A percentile compares a stretch with the other conserved stretches of the same genome.
Evolutionary conservation across 495 filamentous ascomycete species (phyloP).

Genomic region (Penicillium ucsense): DNA sequence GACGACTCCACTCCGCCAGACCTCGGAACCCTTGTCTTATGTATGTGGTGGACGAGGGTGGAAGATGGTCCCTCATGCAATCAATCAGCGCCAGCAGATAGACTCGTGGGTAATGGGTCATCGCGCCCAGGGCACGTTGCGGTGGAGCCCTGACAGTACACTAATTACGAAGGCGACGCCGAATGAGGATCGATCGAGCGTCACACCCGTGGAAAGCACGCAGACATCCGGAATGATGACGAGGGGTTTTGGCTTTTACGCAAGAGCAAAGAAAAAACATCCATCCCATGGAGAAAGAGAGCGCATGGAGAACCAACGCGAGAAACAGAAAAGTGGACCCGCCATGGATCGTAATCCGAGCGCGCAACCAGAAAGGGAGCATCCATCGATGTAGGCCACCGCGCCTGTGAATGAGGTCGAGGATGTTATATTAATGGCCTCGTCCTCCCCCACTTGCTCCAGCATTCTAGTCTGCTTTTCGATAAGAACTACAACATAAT

Average conservation of each 20-base stretch:
- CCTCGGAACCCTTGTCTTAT: neutral
- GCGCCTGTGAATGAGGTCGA: neutral
- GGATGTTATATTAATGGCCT: slow-evolving; percentile 19
- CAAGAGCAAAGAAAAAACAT: too few relatives aligned
- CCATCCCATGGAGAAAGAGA: too few relatives aligned
- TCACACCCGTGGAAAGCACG: neutral
- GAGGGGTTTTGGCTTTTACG: neutral
- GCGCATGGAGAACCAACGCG: neutral
- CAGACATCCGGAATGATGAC: slow-evolving; percentile 4
- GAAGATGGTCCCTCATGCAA: neutral
- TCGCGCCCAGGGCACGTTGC: slow-evolving; percentile 7
- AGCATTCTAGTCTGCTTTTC: slow-evolving; percentile 1
- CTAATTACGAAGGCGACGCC: neutral
- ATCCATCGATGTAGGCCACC: neutral
- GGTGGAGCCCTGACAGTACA: slow-evolving; percentile 3
- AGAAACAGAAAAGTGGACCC: slow-evolving; percentile 5
- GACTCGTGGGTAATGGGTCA: slow-evolving; percentile 2
- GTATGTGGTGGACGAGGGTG: too few relatives aligned
- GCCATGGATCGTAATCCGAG: neutral
- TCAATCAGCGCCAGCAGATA: slow-evolving; percentile 8
- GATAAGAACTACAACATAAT: slow-evolving; percentile 1
- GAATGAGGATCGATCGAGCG: neutral
- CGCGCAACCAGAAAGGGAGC: neutral
- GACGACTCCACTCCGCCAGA: slow-evolving; percentile 4
- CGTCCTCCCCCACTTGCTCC: slow-evolving; percentile 7